phyloP scores from a whole-genome alignment of 352 stramenopile genomes.

The Pilasporangium apinafurcum region DNA sequence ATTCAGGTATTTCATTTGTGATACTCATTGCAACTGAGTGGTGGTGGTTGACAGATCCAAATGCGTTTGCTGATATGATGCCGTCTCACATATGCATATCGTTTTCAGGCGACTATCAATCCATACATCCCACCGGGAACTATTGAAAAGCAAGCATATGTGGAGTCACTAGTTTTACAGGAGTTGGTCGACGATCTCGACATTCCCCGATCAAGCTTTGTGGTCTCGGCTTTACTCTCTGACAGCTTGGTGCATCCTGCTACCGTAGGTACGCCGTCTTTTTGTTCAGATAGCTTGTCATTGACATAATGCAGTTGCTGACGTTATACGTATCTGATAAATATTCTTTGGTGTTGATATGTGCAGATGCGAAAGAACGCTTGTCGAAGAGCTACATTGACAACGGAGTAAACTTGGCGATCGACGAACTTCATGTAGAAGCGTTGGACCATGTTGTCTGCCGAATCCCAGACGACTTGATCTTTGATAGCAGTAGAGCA shows the following conservation, averaged over 20 bases:
- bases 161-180: constrained; percentile 60
- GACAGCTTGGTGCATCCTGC: constrained; percentile 37
- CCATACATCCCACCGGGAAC: constrained; percentile 16
- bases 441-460: constrained; percentile 55
- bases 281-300: not conserved
- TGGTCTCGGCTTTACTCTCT: constrained; percentile 52
- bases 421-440: constrained; percentile 48
- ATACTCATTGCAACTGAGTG: not conserved
- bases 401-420: constrained; percentile 39
- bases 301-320: not conserved
- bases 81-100: too few species aligned
- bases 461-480: constrained; percentile 54
- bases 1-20: constrained; percentile 18
- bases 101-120: constrained; percentile 37
- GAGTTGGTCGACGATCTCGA: constrained; percentile 54
- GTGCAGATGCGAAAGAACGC: constrained; percentile 21
- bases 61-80: too few species aligned
- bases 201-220: constrained; percentile 52
- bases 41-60: not conserved
- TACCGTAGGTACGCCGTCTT: constrained; percentile 6
- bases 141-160: constrained; percentile 53
- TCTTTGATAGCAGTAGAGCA: constrained; percentile 1
- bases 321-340: not conserved
- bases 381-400: constrained; percentile 33
- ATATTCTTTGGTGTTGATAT: not conserved